Conservation (phyloP, 2,329 filamentous ascomycete genomes). For the Aspergillus brunneoviolaceus region DNA sequence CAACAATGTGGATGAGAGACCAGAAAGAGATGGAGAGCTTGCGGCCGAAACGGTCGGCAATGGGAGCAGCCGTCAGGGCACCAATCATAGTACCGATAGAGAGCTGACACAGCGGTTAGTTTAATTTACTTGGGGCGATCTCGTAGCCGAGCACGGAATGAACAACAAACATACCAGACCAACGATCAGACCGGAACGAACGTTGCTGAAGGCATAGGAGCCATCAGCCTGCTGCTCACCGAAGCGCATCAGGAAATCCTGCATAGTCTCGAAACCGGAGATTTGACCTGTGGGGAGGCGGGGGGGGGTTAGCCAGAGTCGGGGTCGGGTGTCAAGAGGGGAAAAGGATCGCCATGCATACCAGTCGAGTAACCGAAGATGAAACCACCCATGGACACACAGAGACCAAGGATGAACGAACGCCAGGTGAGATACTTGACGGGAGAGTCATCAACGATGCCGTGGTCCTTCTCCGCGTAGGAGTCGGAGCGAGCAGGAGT, state of each 20-base stretch:
- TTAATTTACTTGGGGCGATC: neutral
- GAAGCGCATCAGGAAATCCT: constrained; percentile 46
- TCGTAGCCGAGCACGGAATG: neutral
- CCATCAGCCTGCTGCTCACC: constrained; percentile 32
- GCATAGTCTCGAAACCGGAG: constrained; percentile 49
- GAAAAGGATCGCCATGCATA: constrained; percentile 21
- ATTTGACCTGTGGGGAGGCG: constrained; percentile 39
- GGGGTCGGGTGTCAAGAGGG: neutral
- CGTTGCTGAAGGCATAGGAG: constrained; percentile 44
- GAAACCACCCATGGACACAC: constrained; percentile 51
- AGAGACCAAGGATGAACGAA: constrained; percentile 44
- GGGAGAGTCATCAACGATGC: constrained; percentile 41
- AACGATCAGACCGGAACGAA: constrained; percentile 47
- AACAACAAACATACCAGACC: constrained; percentile 35
- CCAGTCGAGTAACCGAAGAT: constrained; percentile 49
- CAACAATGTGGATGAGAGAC: constrained; percentile 47
- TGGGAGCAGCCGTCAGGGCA: constrained; percentile 44
- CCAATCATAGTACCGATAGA: constrained; percentile 48
- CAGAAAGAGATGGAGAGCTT: constrained; percentile 48
- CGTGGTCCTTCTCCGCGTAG: constrained; percentile 33
- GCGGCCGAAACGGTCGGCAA: constrained; percentile 47
- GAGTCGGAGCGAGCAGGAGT: constrained; percentile 36
- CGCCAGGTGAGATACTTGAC: constrained; percentile 45
- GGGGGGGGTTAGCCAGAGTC: constrained; percentile 9
- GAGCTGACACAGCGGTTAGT: constrained; percentile 32